Conservation (phyloP, 2,329 filamentous ascomycete genomes). For the Pyrenochaeta sp. region DNA sequence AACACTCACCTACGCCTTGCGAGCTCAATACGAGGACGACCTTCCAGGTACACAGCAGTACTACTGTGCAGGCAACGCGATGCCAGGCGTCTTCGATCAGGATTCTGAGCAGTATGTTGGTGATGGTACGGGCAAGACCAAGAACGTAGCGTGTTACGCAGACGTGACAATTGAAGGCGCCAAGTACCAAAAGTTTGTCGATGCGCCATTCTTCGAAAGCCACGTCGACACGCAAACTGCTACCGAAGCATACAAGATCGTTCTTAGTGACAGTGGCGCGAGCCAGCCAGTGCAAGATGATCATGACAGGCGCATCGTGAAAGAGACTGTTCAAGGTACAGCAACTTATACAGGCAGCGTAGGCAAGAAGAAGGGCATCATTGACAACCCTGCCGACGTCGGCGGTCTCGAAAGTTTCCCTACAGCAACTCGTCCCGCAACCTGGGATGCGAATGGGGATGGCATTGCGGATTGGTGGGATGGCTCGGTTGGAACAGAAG, state of each 20-base stretch:
- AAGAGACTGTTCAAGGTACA: conserved; percentile 41
- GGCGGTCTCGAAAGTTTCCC: conserved; percentile 48
- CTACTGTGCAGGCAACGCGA: conserved; percentile 46
- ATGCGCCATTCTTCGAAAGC: conserved; percentile 40
- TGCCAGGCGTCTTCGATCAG: conserved; percentile 40
- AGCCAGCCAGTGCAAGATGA: conserved; percentile 42
- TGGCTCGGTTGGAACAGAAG: conserved; percentile 42
- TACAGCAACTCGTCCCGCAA: conserved; percentile 22
- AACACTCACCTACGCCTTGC: conserved; percentile 34
- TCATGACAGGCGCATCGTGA: conserved; percentile 46
- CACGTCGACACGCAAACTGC: conserved; percentile 40
- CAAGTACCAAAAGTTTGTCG: conserved; percentile 42
- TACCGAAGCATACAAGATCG: conserved; percentile 48
- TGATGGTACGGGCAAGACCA: conserved; percentile 30
- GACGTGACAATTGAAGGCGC: conserved; percentile 37
- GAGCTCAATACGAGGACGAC: conserved; percentile 43
- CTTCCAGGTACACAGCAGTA: conserved; percentile 45
- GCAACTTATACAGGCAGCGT: conserved; percentile 42
- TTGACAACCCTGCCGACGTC: conserved; percentile 44
- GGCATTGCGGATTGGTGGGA: conserved; percentile 51
- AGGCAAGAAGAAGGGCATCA: conserved; percentile 42
- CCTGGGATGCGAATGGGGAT: conserved; percentile 46
- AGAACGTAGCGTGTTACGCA: conserved; percentile 42
- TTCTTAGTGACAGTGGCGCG: conserved; percentile 45
- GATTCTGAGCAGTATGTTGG: conserved; percentile 33